Conservation (phyloP, 164 flowering plant genomes). For the Platanus orientalis region DNA sequence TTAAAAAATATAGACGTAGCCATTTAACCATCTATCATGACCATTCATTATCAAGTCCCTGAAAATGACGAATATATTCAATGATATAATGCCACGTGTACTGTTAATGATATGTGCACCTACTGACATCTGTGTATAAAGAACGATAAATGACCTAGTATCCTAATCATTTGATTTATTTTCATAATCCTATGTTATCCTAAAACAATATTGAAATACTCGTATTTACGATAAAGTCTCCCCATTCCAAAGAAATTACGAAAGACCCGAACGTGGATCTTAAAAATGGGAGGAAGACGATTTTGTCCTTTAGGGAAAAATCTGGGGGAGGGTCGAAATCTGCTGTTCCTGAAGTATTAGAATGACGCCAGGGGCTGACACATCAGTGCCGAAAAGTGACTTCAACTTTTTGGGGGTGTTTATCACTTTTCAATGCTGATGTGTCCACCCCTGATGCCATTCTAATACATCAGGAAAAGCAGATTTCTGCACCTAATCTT, state of each 20-base stretch:
- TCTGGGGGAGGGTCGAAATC: too few relatives aligned
- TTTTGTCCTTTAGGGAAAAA: conserved; percentile 22
- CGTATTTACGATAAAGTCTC: background rate
- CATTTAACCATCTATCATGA: background rate
- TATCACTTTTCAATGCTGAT: too few relatives aligned
- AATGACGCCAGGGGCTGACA: too few relatives aligned
- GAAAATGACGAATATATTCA: too few relatives aligned
- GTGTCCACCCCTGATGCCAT: too few relatives aligned
- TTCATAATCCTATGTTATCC: background rate
- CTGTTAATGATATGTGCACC: background rate
- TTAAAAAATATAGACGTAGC: background rate
- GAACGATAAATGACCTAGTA: background rate
- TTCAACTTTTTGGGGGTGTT: too few relatives aligned
- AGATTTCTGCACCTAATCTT: too few relatives aligned
- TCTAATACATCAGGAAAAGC: too few relatives aligned
- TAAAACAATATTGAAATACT: background rate
- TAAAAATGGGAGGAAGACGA: conserved; percentile 14
- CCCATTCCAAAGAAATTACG: background rate
- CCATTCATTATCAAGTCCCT: background rate
- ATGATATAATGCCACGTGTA: background rate
- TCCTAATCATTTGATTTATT: background rate
- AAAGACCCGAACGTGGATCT: background rate
- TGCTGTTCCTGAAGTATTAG: too few relatives aligned
- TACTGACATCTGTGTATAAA: background rate
- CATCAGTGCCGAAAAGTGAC: too few relatives aligned